Evolutionary conservation across 2,329 filamentous ascomycete genomes (phyloP).

Genomic region (Diaporthe australafricana): DNA sequence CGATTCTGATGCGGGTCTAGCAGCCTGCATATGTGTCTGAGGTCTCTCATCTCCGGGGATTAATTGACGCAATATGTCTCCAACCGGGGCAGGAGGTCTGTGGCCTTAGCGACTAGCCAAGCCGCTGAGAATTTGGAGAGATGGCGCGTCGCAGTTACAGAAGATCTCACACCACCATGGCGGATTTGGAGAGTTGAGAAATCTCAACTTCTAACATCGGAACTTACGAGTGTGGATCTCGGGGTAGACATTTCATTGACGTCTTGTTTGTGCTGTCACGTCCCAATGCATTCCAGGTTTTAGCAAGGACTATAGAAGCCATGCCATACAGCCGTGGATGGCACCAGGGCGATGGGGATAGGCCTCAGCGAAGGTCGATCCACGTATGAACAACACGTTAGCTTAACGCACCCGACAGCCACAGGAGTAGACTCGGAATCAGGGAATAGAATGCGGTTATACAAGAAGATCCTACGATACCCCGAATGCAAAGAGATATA

Average conservation of each 20-base stretch:
- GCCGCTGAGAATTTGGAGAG: not conserved
- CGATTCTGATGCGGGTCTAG: not conserved
- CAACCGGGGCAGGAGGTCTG: not conserved
- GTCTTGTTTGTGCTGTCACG: too few relatives aligned
- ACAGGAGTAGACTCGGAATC: too few relatives aligned
- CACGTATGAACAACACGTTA: not conserved
- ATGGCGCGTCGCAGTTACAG: not conserved
- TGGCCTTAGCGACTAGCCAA: not conserved
- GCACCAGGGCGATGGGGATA: too few relatives aligned
- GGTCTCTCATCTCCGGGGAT: not conserved
- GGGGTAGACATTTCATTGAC: not conserved
- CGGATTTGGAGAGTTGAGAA: not conserved
- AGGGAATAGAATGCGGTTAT: not conserved
- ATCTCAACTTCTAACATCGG: not conserved
- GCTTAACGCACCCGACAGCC: not conserved
- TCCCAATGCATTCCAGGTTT: not conserved
- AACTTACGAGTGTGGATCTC: not conserved
- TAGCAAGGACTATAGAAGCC: not conserved
- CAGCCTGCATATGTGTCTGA: not conserved
- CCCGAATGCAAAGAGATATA: too few relatives aligned
- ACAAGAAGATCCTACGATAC: too few relatives aligned
- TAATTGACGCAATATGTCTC: not conserved
- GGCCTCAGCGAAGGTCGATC: not conserved
- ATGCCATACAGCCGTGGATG: too few relatives aligned
- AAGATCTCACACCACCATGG: not conserved